Evolutionary conservation across 371 early-diverging fungal genomes (phyloP).

Genomic region (Dichotomocladium elegans): DNA sequence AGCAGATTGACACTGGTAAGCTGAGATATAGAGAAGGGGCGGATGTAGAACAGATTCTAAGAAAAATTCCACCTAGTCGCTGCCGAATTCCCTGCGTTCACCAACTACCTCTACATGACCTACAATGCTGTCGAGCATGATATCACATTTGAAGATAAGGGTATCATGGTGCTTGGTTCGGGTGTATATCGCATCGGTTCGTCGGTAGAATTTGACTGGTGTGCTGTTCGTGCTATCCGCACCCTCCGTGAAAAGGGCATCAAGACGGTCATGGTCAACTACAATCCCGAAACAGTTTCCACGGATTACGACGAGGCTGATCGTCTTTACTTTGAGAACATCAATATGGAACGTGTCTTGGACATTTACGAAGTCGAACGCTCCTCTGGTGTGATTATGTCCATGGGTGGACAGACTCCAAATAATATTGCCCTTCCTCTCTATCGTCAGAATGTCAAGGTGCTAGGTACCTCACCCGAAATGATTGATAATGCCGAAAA

Average conservation of each 20-base stretch:
- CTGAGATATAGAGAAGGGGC: too few relatives aligned
- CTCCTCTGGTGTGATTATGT: constrained; percentile 78
- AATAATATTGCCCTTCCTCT: constrained; percentile 91
- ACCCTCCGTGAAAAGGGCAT: constrained; percentile 71
- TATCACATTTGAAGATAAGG: constrained; percentile 79
- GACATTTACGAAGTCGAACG: constrained; percentile 89
- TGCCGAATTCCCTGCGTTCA: constrained; percentile 90
- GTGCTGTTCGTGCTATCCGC: constrained; percentile 81
- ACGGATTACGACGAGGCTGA: constrained; percentile 96
- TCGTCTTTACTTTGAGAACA: constrained; percentile 91
- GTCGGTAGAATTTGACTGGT: constrained; percentile 95
- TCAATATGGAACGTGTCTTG: constrained; percentile 86
- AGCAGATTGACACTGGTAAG: constrained; percentile 85
- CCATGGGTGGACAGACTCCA: constrained; percentile 91
- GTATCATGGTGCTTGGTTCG: constrained; percentile 92
- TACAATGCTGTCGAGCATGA: constrained; percentile 88
- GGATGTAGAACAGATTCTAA: too few relatives aligned
- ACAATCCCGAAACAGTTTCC: constrained; percentile 96
- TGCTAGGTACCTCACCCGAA: constrained; percentile 87
- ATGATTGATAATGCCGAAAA: constrained; percentile 92
- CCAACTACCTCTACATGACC: constrained; percentile 92
- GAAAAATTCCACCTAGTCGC: constrained; percentile 58
- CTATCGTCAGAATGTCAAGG: constrained; percentile 63
- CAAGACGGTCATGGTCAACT: constrained; percentile 94
- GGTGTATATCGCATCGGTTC: constrained; percentile 95